Percentiles rank a stretch among this genome's conserved stretches.
Evolutionary conservation across 1,139 yeast genomes (phyloP).

Genomic region (Nakaseomyces bracarensis): DNA sequence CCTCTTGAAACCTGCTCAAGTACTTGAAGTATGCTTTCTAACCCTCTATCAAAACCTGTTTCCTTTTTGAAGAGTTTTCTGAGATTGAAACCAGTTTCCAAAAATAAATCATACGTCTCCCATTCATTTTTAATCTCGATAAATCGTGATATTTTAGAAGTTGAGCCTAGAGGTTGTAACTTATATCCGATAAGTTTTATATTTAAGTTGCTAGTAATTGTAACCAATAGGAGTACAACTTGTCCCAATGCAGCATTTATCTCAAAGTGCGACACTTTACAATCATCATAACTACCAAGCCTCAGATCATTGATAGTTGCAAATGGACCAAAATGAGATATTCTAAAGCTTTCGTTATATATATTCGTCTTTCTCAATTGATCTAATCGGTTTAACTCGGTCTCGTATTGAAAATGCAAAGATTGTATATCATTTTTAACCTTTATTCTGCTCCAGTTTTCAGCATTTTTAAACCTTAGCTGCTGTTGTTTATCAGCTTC

Average conservation of each 20-base stretch:
- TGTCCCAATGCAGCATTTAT: conserved; percentile 92
- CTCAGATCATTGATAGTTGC: conserved; percentile 84
- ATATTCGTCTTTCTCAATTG: conserved; percentile 67
- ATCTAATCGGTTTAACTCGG: conserved; percentile 57
- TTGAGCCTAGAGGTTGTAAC: conserved; percentile 77
- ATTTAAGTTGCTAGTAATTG: conserved; percentile 52
- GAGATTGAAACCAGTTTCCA: conserved; percentile 32
- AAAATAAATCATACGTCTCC: conserved; percentile 31
- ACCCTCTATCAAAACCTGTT: conserved; percentile 29
- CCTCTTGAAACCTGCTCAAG: conserved; percentile 16
- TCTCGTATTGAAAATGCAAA: conserved; percentile 52
- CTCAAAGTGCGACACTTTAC: conserved; percentile 78
- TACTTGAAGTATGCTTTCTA: conserved; percentile 24
- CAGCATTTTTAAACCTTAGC: conserved; percentile 42
- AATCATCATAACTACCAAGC: conserved; percentile 54
- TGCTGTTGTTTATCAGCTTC: conserved; percentile 37
- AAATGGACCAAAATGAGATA: conserved; percentile 73
- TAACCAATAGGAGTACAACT: conserved; percentile 57
- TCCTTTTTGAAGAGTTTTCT: conserved; percentile 30
- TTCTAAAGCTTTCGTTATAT: conserved; percentile 70
- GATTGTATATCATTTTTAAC: conserved; percentile 50
- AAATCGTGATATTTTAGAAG: conserved; percentile 63
- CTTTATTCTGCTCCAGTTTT: conserved; percentile 43
- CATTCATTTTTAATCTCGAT: conserved; percentile 32
- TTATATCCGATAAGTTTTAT: conserved; percentile 52